phyloP scores from a whole-genome alignment of 1,284 basidiomycete species.

The Grifola frondosa region DNA sequence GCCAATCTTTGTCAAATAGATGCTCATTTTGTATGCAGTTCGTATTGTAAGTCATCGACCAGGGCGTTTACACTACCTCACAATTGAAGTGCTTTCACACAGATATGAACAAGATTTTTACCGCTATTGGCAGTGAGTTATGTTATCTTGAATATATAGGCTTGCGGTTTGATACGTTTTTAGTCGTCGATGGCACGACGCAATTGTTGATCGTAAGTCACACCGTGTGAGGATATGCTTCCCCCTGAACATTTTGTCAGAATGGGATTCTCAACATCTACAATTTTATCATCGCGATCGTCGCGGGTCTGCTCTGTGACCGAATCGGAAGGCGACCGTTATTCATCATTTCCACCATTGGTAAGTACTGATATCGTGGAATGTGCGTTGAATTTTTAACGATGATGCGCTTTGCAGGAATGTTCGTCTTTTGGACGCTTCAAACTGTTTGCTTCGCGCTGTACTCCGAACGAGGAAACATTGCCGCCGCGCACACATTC shows the following conservation, averaged over 20 bases:
- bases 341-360: slow-evolving; percentile 51
- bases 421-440: slow-evolving; percentile 42
- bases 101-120: slow-evolving; percentile 53
- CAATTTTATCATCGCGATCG: slow-evolving; percentile 49
- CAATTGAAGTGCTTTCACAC: not conserved
- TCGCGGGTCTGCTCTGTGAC: slow-evolving; percentile 50
- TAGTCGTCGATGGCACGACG: slow-evolving; percentile 48
- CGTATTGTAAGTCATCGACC: slow-evolving; percentile 27
- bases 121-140: slow-evolving; percentile 44
- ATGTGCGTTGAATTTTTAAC: no score
- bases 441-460: slow-evolving; percentile 43
- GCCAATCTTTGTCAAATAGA: no score
- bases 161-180: not conserved
- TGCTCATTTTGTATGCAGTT: slow-evolving; percentile 22
- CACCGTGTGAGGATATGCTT: not conserved
- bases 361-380: slow-evolving; percentile 15
- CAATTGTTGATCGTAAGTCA: slow-evolving; percentile 44
- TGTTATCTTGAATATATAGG: not conserved
- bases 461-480: slow-evolving; percentile 35
- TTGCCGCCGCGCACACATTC: slow-evolving; percentile 41
- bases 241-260: slow-evolving; percentile 7
- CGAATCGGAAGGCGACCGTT: slow-evolving; percentile 50
- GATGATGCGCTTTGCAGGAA: slow-evolving; percentile 25
- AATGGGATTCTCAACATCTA: slow-evolving; percentile 57
- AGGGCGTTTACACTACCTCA: not conserved